Percentiles rank a stretch among this genome's conserved stretches.
These are phyloP conservation scores for Pueraria montana DNA, from an alignment of 306 rosid species.

Conservation along the genomic window DNA sequence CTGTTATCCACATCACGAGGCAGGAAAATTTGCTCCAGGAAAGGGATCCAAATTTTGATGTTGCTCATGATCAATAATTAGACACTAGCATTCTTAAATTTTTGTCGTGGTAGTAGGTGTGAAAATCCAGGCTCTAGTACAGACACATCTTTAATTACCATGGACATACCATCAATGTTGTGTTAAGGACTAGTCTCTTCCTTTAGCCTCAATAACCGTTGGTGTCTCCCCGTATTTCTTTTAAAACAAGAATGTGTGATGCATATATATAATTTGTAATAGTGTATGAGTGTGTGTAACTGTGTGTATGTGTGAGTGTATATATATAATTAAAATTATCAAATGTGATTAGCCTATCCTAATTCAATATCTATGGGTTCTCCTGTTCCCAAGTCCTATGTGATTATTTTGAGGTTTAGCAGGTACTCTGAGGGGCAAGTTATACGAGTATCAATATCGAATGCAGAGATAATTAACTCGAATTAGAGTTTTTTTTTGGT, in stretches of 20 bases:
- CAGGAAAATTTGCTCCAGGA: not conserved
- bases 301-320: not conserved
- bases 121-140: too few species aligned
- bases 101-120: not conserved
- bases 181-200: too few species aligned
- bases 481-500: too few species aligned
- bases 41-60: not conserved
- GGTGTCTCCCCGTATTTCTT: too few species aligned
- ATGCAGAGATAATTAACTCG: too few species aligned
- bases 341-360: not conserved
- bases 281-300: too few species aligned
- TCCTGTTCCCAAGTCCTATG: not conserved
- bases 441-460: too few species aligned
- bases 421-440: too few species aligned
- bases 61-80: not conserved
- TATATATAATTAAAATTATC: not conserved
- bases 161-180: not conserved
- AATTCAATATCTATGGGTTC: not conserved
- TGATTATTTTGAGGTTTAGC: too few species aligned
- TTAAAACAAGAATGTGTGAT: not conserved
- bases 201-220: too few species aligned
- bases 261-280: too few species aligned
- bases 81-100: not conserved
- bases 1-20: not conserved
- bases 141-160: too few species aligned